Base-by-base conservation (phyloP, 371 early-diverging fungal species). In the Synchytrium microbalum region DNA sequence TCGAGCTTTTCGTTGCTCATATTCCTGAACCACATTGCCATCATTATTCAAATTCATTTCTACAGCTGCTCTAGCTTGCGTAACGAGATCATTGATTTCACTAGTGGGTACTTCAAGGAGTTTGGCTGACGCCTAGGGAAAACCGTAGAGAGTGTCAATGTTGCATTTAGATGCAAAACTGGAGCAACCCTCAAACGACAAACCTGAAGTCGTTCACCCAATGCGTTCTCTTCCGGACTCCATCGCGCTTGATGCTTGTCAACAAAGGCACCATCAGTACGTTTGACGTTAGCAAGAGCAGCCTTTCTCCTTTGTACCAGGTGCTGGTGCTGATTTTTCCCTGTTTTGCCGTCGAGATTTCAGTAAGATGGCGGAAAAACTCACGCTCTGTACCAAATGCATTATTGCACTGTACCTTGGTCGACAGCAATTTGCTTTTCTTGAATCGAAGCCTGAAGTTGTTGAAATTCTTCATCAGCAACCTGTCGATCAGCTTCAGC, bases 341-440 rank as follows among this genome's bases (percentile, higher is more conserved):
- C 27, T 77, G 14, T 65, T 24, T 1, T 60, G 0, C 28, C 57
- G 62, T 30, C 2, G 57, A 16, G 27, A 1, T 32, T 23, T n/a
- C n/a, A n/a, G n/a, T 14, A 14, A 14, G 23, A 51, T 51, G 51
- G 23, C 14, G 23, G 51, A 51, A 51, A 51, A 51, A 51, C 51
- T 51, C 23, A 51, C 51, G 51, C 14, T 14, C 23, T 51, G 14
- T 23, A 51, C 51, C 51, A 51, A 51, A 23, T 23, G 14, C 51
- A 14, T 51, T 51, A 14, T 51, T 23, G 23, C 23, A 51, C 51
- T 51, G 14, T 51, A 51, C 14, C 51, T 51, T 51, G 23, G 14
- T 23, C 51, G 14, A 14, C 51, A 51, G 23, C 51, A 51, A 51
- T 51, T 51, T 23, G 14, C 23, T 51, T 51, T 51, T 51, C 51